Base-by-base conservation (phyloP, 1,284 basidiomycete species). In the Rhizopogon parksii region DNA sequence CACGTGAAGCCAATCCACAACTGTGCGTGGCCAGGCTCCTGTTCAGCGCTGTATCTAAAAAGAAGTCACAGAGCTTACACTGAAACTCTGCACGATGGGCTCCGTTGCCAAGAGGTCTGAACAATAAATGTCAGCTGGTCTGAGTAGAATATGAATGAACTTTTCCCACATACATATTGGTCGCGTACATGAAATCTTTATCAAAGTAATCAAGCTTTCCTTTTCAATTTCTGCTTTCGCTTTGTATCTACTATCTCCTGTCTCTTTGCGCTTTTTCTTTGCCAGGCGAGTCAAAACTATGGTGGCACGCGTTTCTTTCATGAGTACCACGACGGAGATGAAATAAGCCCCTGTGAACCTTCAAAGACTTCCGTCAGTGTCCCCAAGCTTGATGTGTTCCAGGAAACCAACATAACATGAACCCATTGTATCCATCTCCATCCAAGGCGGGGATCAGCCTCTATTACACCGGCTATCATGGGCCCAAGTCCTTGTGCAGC, bases 401-500 rank as follows among this genome's bases (percentile, higher is more conserved):
- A 17, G 6, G 15, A 36, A 11, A 68, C 77, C 21, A 52, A 80
- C 80, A 83, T 87, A 63, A 82, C 72, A 56, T 85, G 79, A 25
- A 90, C 76, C 85, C 87, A 90, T 65, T 88, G 81, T 12, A 91
- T 88, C 88, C 88, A 91, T 35, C 85, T 73, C 88, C 88, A 91
- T 50, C 73, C 71, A 25, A 90, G 62, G 7, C 68, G 68, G 0
- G 69, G 64, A 53, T 83, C 79, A 59, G 80, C 76, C 60, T 86
- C 85, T 8, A 88, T 79, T 79, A 81, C 89, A 2, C 82, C 84
- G 4, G 80, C 76, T n/a, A 76, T 70, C 0, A 85, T 68, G 2
- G 85, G 80, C 1, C 85, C 88, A 1, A 88, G 53, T 0, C 85
- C 85, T 0, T 79, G 80, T 0, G 78, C 78, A 15, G 75, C 76